Evolutionary conservation across 257 asterid species (phyloP).

Genomic region (Oldenlandia corymbosa): DNA sequence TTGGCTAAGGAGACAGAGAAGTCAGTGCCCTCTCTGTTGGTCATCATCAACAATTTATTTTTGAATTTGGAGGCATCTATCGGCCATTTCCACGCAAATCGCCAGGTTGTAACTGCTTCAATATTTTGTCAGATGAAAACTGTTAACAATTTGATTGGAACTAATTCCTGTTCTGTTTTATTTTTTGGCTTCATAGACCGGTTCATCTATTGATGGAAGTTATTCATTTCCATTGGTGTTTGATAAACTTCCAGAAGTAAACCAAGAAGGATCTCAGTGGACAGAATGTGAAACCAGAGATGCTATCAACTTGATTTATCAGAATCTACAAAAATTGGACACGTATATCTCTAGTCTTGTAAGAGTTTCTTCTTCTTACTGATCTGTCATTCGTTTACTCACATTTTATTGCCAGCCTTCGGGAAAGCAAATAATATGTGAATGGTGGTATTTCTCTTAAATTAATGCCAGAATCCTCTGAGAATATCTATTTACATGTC

Average conservation of each 20-base stretch:
- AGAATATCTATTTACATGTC: too few species aligned
- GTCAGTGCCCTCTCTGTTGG: slow-evolving; percentile 60
- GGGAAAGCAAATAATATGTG: too few species aligned
- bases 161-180: not conserved
- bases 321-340: slow-evolving; percentile 70
- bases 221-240: slow-evolving; percentile 74
- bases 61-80: slow-evolving; percentile 83
- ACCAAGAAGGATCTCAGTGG: slow-evolving; percentile 87
- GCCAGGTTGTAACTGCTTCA: slow-evolving; percentile 43
- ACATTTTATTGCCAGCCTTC: too few species aligned
- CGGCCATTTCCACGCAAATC: slow-evolving; percentile 76
- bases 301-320: slow-evolving; percentile 67
- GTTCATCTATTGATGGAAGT: slow-evolving; percentile 84
- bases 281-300: slow-evolving; percentile 77
- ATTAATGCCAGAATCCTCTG: too few species aligned
- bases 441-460: too few species aligned
- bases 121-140: not conserved
- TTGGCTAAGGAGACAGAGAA: slow-evolving; percentile 64
- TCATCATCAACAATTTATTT: slow-evolving; percentile 63
- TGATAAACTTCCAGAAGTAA: slow-evolving; percentile 81
- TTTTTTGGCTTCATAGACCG: slow-evolving; percentile 55
- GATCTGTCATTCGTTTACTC: slow-evolving; percentile 2
- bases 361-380: slow-evolving; percentile 35
- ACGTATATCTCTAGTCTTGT: slow-evolving; percentile 73
- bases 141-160: slow-evolving; percentile 8